These are phyloP conservation scores for Trypanosoma rangeli DNA, from an alignment of 208 protist genomes.

Conservation along the genomic window DNA sequence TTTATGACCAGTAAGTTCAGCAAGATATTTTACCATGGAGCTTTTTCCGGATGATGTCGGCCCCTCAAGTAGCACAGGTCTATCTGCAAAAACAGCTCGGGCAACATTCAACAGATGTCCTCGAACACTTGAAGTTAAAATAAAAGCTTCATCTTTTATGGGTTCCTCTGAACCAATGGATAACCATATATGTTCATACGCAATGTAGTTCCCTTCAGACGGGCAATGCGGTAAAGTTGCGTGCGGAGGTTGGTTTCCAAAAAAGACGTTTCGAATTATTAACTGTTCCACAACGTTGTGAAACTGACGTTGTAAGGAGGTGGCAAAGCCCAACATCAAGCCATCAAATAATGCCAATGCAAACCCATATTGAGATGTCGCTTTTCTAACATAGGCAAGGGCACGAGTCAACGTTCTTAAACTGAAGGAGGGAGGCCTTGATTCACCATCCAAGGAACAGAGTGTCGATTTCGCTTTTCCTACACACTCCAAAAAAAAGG, in stretches of 20 bases:
- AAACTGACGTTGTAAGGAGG: conserved; percentile 92
- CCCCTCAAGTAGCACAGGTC: conserved; percentile 98
- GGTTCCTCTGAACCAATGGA: conserved; percentile 52
- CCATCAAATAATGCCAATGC: conserved; percentile 95
- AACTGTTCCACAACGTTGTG: conserved; percentile 84
- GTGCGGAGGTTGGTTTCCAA: conserved; percentile 60
- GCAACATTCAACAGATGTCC: conserved; percentile 95
- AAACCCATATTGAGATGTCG: conserved; percentile 93
- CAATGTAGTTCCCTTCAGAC: conserved; percentile 52
- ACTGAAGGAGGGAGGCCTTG: conserved; percentile 96
- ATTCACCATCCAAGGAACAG: conserved; percentile 90
- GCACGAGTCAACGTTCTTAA: conserved; percentile 97
- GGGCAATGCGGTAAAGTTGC: conserved; percentile 50
- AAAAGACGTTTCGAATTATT: conserved; percentile 90
- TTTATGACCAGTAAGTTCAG: conserved; percentile 96
- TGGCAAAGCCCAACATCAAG: conserved; percentile 96
- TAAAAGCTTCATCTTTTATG: conserved; percentile 87
- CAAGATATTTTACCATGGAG: conserved; percentile 99
- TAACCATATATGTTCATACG: conserved; percentile 97
- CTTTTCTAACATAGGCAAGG: conserved; percentile 92
- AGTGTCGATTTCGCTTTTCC: conserved; percentile 82
- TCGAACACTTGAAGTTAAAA: conserved; percentile 95
- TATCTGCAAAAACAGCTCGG: conserved; percentile 93
- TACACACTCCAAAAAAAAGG: conserved; percentile 95
- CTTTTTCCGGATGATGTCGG: conserved; percentile 99